phyloP scores from a whole-genome alignment of 78 protist species.

The Tieghemostelium lacteum region DNA sequence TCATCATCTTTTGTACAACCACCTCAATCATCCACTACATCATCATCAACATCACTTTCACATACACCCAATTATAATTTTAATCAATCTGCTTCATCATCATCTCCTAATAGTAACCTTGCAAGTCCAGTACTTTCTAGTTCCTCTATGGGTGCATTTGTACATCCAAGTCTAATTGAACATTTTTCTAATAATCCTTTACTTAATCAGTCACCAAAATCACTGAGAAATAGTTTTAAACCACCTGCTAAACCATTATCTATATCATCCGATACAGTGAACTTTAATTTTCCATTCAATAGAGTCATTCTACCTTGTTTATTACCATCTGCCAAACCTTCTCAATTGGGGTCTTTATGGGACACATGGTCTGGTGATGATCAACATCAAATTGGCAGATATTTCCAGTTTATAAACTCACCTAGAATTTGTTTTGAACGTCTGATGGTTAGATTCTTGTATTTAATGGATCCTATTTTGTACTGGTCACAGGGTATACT shows the following conservation, averaged over 20 bases:
- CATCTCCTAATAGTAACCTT: background rate
- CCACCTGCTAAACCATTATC: background rate
- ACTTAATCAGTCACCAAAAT: background rate
- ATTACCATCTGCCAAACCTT: conserved; percentile 46
- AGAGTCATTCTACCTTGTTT: conserved; percentile 58
- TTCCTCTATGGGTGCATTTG: background rate
- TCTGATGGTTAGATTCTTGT: conserved; percentile 60
- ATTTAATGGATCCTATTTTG: conserved; percentile 54
- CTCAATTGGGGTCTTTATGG: conserved; percentile 25
- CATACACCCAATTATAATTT: background rate
- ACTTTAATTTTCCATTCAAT: background rate
- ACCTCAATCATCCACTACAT: background rate
- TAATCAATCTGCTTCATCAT: background rate
- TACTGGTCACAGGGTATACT: conserved; percentile 51
- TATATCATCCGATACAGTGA: background rate
- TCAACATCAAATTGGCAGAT: conserved; percentile 63
- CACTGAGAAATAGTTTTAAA: conserved; percentile 10
- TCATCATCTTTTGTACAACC: no score
- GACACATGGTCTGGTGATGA: conserved; percentile 73
- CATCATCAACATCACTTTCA: background rate
- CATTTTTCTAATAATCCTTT: background rate
- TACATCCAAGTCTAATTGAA: background rate
- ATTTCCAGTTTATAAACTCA: conserved; percentile 41
- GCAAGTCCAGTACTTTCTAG: background rate
- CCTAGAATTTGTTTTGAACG: conserved; percentile 52